phyloP scores from a whole-genome alignment of 257 asterid species.

The Ilex asprella region DNA sequence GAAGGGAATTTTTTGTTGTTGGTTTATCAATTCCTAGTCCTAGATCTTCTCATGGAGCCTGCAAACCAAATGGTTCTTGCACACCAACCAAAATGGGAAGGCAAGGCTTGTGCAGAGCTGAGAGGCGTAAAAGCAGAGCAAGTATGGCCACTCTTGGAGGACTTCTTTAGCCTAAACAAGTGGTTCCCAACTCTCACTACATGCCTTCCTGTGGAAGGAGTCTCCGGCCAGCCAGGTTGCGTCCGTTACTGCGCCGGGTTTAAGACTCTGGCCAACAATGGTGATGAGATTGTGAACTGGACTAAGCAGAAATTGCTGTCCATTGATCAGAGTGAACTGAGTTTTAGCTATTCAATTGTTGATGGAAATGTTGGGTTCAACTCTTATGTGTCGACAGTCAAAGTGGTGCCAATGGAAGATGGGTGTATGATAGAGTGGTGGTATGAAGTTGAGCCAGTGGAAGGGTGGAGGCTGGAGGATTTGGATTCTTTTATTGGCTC shows the following conservation, averaged over 20 bases:
- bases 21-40: too few species aligned
- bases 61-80: too few species aligned
- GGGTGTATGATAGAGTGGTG: neutral
- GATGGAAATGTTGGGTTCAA: neutral
- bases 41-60: too few species aligned
- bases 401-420: neutral
- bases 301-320: neutral
- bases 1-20: too few species aligned
- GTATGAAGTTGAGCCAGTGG: constrained; percentile 4
- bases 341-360: neutral
- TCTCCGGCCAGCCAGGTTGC: constrained; percentile 5
- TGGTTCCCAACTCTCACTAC: constrained; percentile 2
- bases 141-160: neutral
- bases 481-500: constrained; percentile 1
- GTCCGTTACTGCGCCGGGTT: neutral
- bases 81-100: neutral
- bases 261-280: neutral
- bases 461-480: neutral
- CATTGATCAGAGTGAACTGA: neutral
- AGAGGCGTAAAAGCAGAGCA: neutral
- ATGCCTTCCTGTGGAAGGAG: neutral
- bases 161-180: constrained; percentile 1
- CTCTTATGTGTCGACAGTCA: neutral
- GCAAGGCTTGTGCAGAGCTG: neutral
- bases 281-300: neutral